A percentile compares a stretch with the other conserved stretches of the same genome.
phyloP scores from a whole-genome alignment of 768 basidiomycete species.

The Kwoniella mangroviensis region DNA sequence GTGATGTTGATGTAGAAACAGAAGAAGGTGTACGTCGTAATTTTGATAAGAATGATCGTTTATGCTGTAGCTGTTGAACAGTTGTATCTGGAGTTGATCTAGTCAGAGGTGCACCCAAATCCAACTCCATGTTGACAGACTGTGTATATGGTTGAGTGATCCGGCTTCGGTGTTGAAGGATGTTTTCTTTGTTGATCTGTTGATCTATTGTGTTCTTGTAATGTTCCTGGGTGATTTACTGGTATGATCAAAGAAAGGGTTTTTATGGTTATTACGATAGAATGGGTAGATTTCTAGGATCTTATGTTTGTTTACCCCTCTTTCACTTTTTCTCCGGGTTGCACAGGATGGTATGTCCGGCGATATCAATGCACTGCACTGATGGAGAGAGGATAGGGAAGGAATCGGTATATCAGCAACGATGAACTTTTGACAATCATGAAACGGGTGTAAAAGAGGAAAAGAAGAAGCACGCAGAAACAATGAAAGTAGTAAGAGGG shows the following conservation, averaged over 20 bases:
- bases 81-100: not conserved
- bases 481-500: not conserved
- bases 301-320: no score
- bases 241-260: not conserved
- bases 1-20: not conserved
- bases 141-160: not conserved
- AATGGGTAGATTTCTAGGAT: not conserved
- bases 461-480: not conserved
- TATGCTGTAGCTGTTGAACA: not conserved
- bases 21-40: conserved; percentile 16
- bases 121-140: conserved; percentile 1
- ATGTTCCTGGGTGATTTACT: not conserved
- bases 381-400: not conserved
- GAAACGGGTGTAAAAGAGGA: no score
- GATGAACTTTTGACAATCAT: not conserved
- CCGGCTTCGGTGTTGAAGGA: not conserved
- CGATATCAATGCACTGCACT: not conserved
- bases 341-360: not conserved
- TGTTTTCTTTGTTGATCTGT: not conserved
- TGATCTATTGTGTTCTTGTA: not conserved
- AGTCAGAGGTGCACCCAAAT: conserved; percentile 5
- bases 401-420: not conserved
- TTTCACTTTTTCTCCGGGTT: not conserved
- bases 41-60: conserved; percentile 11
- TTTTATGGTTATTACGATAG: conserved; percentile 1